Conservation (phyloP, 805 yeast species). For the Kodamaea restingae region DNA sequence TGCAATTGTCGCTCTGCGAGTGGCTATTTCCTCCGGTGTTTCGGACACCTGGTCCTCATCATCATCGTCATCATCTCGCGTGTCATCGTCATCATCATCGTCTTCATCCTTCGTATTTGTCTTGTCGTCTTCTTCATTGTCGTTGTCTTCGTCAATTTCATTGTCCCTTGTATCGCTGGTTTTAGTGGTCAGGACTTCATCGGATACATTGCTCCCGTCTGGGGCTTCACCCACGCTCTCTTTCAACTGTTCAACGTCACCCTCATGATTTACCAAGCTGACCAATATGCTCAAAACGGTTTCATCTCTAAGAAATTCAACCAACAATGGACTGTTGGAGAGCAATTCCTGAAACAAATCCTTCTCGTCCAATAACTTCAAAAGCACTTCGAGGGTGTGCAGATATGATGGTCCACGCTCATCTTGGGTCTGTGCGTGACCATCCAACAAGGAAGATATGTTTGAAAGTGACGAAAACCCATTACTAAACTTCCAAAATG, state of each 20-base stretch:
- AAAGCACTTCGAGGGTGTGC: constrained; percentile 23
- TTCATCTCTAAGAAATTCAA: constrained; percentile 41
- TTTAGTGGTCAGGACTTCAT: too few relatives aligned
- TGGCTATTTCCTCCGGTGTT: constrained; percentile 29
- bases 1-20: constrained; percentile 47
- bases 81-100: constrained; percentile 10
- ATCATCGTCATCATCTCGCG: constrained; percentile 15
- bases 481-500: constrained; percentile 46
- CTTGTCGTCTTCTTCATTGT: constrained; percentile 15
- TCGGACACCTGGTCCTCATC: constrained; percentile 22
- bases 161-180: not conserved
- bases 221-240: constrained; percentile 22
- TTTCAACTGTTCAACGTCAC: constrained; percentile 15
- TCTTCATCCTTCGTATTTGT: constrained; percentile 26
- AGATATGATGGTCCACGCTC: constrained; percentile 15
- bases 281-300: constrained; percentile 33
- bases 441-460: constrained; percentile 37
- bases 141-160: constrained; percentile 10
- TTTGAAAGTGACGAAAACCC: constrained; percentile 43
- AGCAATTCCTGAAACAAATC: constrained; percentile 42
- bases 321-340: constrained; percentile 38
- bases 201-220: constrained; percentile 11
- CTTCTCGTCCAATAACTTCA: constrained; percentile 39
- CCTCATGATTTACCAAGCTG: constrained; percentile 36
- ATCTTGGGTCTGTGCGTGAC: constrained; percentile 20